These are phyloP conservation scores for Aegilops longissima DNA, from an alignment of 176 grass and related monocot species.

Conservation along the genomic window DNA sequence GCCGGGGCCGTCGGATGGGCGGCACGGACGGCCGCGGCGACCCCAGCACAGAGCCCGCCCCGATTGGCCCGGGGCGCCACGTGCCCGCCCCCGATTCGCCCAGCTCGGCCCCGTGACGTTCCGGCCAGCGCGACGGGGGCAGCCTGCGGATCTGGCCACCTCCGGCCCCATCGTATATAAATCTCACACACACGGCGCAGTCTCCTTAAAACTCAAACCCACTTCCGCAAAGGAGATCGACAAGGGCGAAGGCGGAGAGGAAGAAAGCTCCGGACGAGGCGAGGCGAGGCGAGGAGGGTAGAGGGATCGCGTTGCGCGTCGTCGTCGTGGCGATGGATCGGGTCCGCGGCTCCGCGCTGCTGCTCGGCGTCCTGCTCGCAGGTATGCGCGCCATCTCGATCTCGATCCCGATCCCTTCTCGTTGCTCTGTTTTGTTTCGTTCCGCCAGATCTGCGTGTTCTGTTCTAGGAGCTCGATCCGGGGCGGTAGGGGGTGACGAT, in stretches of 20 bases:
- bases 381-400: neutral
- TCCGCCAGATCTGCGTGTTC: constrained; percentile 3
- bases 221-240: neutral
- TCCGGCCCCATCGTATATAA: constrained; percentile 35
- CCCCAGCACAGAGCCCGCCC: constrained; percentile 39
- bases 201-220: neutral
- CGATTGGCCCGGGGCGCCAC: constrained; percentile 37
- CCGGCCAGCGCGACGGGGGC: constrained; percentile 32
- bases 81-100: neutral
- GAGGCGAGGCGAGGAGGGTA: neutral
- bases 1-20: constrained; percentile 13
- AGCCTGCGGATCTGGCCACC: neutral
- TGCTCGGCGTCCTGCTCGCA: constrained; percentile 65
- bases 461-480: neutral
- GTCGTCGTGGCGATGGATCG: constrained; percentile 51
- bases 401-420: neutral
- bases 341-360: constrained; percentile 49
- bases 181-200: neutral
- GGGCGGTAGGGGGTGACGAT: neutral
- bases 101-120: constrained; percentile 43
- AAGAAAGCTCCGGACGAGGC: neutral
- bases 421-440: neutral
- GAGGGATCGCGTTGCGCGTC: neutral
- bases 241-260: neutral
- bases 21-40: constrained; percentile 17